A percentile compares a stretch with the other conserved stretches of the same genome.
These are phyloP conservation scores for Annulohypoxylon moriforme DNA, from an alignment of 495 filamentous ascomycete species.

Conservation along the genomic window DNA sequence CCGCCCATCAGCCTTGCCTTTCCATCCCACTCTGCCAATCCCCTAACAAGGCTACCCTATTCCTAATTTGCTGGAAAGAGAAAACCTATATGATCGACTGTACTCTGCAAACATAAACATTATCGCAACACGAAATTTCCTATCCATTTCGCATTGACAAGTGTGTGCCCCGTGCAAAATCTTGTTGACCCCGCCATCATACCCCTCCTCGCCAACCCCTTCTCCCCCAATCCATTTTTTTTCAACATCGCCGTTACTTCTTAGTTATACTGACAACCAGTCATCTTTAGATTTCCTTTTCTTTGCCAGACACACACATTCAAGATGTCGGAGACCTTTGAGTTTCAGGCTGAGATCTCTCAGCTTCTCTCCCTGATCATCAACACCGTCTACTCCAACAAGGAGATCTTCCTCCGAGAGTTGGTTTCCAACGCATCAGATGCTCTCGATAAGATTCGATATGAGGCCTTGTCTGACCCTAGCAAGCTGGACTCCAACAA, in stretches of 20 bases:
- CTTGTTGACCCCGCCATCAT: slow-evolving; percentile 9
- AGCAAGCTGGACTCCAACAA: slow-evolving; percentile 96
- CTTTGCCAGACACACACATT: slow-evolving; percentile 37
- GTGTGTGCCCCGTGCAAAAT: background rate
- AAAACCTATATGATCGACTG: background rate
- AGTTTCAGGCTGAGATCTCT: slow-evolving; percentile 99
- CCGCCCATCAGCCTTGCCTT: slow-evolving; percentile 41
- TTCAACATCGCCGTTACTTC: slow-evolving; percentile 5
- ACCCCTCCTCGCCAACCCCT: slow-evolving; percentile 13
- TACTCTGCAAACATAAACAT: background rate
- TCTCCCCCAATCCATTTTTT: background rate
- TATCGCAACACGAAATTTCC: background rate
- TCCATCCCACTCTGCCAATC: slow-evolving; percentile 2
- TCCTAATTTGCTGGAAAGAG: background rate
- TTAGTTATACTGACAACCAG: slow-evolving; percentile 20
- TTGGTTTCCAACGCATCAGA: slow-evolving; percentile 97
- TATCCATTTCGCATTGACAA: background rate
- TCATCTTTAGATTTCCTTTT: slow-evolving; percentile 10
- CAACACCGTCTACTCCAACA: slow-evolving; percentile 99
- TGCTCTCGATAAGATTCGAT: slow-evolving; percentile 99
- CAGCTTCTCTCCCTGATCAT: slow-evolving; percentile 99
- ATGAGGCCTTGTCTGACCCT: slow-evolving; percentile 96
- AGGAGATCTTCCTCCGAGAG: slow-evolving; percentile 99
- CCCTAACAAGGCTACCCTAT: background rate
- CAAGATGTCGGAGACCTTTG: slow-evolving; percentile 94